phyloP scores from a whole-genome alignment of 805 yeast species.

The Metschnikowia borealis region DNA sequence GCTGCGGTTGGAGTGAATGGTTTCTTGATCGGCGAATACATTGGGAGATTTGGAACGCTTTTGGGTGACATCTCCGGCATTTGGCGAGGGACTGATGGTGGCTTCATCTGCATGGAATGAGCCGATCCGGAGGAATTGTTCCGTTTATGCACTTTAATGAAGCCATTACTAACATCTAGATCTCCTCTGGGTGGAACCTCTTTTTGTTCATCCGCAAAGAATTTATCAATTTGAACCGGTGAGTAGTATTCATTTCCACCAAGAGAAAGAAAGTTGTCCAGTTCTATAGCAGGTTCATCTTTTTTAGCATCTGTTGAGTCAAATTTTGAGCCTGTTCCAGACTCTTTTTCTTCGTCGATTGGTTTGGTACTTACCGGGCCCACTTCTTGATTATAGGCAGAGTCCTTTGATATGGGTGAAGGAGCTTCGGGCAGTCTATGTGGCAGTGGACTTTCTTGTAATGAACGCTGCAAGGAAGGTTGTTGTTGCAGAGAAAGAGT shows the following conservation, averaged over 20 bases:
- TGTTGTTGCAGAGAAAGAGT: background rate
- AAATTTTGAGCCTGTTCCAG: background rate
- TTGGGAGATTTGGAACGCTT: background rate
- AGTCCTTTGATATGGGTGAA: slow-evolving; percentile 2
- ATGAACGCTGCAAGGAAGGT: background rate
- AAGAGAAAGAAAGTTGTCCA: background rate
- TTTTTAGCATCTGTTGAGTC: background rate
- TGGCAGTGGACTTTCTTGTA: background rate
- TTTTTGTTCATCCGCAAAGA: slow-evolving; percentile 14
- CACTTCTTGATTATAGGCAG: background rate
- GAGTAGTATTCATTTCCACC: slow-evolving; percentile 7
- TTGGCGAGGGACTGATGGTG: background rate
- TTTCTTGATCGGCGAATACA: background rate
- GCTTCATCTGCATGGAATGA: slow-evolving; percentile 3
- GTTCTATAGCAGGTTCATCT: background rate
- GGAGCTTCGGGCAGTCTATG: slow-evolving; percentile 2
- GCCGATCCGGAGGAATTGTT: slow-evolving; percentile 11
- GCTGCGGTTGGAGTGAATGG: slow-evolving; percentile 1
- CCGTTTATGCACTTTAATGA: slow-evolving; percentile 12
- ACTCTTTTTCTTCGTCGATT: background rate
- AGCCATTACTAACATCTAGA: slow-evolving; percentile 9
- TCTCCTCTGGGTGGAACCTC: slow-evolving; percentile 20
- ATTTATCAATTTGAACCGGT: slow-evolving; percentile 12
- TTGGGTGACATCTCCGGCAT: background rate
- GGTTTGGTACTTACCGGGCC: background rate